These are phyloP conservation scores for Magnaporthiopsis rhizophila DNA, from an alignment of 2,329 filamentous ascomycete genomes.

Conservation along the genomic window DNA sequence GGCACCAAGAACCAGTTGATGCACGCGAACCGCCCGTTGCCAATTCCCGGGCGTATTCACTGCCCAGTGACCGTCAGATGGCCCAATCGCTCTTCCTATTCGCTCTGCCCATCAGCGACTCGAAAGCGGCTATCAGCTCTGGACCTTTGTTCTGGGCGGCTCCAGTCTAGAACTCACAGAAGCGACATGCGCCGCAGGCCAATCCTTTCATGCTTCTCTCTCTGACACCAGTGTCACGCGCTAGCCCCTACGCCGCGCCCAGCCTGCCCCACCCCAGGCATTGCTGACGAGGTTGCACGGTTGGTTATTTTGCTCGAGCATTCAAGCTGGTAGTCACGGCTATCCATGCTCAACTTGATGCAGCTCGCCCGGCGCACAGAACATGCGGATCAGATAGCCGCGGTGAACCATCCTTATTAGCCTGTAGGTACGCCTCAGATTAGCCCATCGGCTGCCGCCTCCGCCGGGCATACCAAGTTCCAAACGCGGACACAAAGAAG, in stretches of 20 bases:
- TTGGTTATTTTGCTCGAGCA: too few species aligned
- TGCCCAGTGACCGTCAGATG: background rate
- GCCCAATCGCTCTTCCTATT: background rate
- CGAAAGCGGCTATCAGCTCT: background rate
- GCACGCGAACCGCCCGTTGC: background rate
- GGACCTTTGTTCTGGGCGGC: background rate
- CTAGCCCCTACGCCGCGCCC: background rate
- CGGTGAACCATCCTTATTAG: too few species aligned
- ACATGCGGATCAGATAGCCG: too few species aligned
- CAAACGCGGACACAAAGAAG: too few species aligned
- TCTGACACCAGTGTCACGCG: background rate
- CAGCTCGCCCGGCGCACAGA: too few species aligned
- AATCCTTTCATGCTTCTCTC: background rate
- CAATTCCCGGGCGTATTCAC: background rate
- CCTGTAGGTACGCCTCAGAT: too few species aligned
- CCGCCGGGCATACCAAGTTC: too few species aligned
- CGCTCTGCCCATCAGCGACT: background rate
- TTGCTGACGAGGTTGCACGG: background rate
- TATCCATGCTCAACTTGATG: too few species aligned
- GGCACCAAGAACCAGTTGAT: background rate
- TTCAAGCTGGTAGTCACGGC: too few species aligned
- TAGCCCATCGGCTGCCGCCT: too few species aligned
- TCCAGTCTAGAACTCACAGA: background rate
- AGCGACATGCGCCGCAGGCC: background rate
- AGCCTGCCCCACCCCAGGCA: background rate